These are phyloP conservation scores for Comarum palustre DNA, from an alignment of 306 rosid species.

Conservation along the genomic window DNA sequence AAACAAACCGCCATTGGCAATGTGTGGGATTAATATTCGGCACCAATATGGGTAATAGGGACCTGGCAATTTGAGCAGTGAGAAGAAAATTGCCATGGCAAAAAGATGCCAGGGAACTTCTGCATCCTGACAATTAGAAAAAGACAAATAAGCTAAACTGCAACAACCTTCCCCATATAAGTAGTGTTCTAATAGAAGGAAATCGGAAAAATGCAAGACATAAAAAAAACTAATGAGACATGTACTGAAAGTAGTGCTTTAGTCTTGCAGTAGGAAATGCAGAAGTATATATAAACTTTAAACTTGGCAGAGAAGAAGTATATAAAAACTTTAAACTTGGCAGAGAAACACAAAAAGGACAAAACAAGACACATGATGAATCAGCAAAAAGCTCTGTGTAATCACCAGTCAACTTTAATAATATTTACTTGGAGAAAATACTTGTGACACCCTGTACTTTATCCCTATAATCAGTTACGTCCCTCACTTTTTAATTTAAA, in stretches of 20 bases:
- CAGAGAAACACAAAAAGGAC: neutral
- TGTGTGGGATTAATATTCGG: conserved; percentile 73
- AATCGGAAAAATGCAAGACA: neutral
- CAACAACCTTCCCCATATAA: neutral
- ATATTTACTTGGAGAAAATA: too few relatives aligned
- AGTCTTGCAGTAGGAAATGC: conserved; percentile 14
- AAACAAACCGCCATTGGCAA: conserved; percentile 50
- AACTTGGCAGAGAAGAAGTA: too few relatives aligned
- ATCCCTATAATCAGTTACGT: too few relatives aligned
- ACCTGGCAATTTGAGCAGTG: conserved; percentile 75
- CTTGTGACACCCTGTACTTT: too few relatives aligned
- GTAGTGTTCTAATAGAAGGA: conserved; percentile 9
- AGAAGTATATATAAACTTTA: conserved; percentile 4
- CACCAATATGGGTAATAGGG: conserved; percentile 94
- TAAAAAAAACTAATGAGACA: conserved; percentile 6
- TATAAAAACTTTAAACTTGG: conserved; percentile 9
- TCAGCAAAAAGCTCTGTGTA: neutral
- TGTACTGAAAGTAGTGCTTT: neutral
- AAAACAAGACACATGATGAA: neutral
- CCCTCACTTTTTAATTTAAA: too few relatives aligned
- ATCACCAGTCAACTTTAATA: neutral
- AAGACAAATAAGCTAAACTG: conserved; percentile 20
- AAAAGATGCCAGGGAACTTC: conserved; percentile 94
- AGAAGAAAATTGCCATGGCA: conserved; percentile 62
- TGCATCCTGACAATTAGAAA: conserved; percentile 60